Percentiles rank a stretch among this genome's conserved stretches.
These are phyloP conservation scores for Backusella parvicylindrica DNA, from an alignment of 192 early-diverging fungal species.

Conservation along the genomic window DNA sequence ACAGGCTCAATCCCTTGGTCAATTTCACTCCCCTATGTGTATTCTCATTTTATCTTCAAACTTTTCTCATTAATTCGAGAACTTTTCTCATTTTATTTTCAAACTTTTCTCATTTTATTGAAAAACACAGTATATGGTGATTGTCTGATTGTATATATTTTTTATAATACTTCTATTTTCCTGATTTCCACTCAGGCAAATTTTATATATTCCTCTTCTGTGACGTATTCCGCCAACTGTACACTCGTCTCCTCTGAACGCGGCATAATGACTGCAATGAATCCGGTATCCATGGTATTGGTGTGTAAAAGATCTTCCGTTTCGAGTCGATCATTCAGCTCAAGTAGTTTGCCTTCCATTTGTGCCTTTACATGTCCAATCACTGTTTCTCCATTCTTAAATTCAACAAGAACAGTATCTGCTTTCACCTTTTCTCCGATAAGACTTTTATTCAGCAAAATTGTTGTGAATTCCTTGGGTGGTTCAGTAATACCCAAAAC, in stretches of 20 bases:
- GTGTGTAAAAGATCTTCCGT: neutral
- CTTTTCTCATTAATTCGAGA: too few relatives aligned
- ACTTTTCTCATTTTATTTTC: too few relatives aligned
- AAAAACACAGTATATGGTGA: too few relatives aligned
- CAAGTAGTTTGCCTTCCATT: conserved; percentile 14
- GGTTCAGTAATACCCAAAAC: neutral
- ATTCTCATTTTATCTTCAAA: too few relatives aligned
- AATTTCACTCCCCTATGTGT: too few relatives aligned
- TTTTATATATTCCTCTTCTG: conserved; percentile 7
- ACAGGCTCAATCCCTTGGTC: too few relatives aligned
- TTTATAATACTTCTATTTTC: neutral
- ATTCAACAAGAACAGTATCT: neutral
- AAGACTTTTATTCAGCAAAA: neutral
- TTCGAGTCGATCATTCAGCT: conserved; percentile 10
- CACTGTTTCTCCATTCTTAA: neutral
- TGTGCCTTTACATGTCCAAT: neutral
- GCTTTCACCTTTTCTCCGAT: neutral
- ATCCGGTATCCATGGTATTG: conserved; percentile 12
- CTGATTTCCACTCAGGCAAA: neutral
- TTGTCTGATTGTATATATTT: neutral
- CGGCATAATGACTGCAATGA: conserved; percentile 8
- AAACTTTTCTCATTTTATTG: too few relatives aligned
- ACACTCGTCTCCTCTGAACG: conserved; percentile 2
- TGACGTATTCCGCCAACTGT: neutral
- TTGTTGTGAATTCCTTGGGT: neutral